phyloP scores from a whole-genome alignment of 257 asterid species.

The Scutellaria galericulata region DNA sequence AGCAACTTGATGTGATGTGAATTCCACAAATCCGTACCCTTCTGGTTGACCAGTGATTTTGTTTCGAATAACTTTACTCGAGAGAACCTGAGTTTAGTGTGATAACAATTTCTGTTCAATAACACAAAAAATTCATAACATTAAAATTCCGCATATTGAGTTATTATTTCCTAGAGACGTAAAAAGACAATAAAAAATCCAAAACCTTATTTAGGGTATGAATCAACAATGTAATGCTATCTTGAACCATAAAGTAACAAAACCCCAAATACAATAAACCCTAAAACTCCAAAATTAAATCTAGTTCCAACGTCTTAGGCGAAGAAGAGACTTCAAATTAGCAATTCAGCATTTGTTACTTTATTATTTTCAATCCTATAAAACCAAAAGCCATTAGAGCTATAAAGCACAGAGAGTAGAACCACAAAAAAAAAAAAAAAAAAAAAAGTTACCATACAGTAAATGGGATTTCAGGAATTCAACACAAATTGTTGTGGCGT shows the following conservation, averaged over 20 bases:
- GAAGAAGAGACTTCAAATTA: neutral
- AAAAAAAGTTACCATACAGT: neutral
- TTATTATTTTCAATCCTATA: slow-evolving; percentile 7
- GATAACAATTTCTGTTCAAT: slow-evolving; percentile 12
- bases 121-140: slow-evolving; percentile 7
- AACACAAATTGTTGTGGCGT: neutral
- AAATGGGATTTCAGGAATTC: neutral
- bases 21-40: slow-evolving; percentile 97
- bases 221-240: neutral
- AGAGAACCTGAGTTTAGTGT: slow-evolving; percentile 66
- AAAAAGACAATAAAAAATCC: neutral
- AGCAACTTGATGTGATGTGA: slow-evolving; percentile 77
- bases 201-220: neutral
- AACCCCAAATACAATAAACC: slow-evolving; percentile 6
- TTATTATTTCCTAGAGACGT: neutral
- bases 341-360: neutral
- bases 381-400: neutral
- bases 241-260: slow-evolving; percentile 19
- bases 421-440: slow-evolving; percentile 7
- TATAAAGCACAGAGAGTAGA: slow-evolving; percentile 1
- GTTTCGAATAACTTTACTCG: slow-evolving; percentile 89
- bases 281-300: slow-evolving; percentile 6
- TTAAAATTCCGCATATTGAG: neutral
- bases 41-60: slow-evolving; percentile 91
- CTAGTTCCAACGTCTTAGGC: neutral